Evolutionary conservation across 768 basidiomycete genomes (phyloP).

Genomic region (Xerocomellus intermedius): DNA sequence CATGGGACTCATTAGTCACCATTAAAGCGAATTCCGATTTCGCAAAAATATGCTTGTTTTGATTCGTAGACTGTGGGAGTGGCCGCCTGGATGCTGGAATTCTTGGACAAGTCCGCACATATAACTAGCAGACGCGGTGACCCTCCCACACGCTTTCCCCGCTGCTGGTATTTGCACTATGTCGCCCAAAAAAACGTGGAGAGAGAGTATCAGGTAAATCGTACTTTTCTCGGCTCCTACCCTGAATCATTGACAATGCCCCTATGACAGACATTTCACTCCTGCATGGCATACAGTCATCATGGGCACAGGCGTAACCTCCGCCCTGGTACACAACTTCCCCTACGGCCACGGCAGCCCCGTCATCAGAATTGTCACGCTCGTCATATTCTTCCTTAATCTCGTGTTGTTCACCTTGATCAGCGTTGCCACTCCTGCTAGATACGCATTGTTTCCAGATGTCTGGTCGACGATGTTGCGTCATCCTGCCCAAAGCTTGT

Average conservation of each 20-base stretch:
- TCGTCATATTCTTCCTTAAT: constrained; percentile 41
- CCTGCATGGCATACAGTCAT: constrained; percentile 48
- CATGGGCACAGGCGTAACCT: constrained; percentile 47
- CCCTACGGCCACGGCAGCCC: constrained; percentile 40
- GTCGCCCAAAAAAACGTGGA: constrained; percentile 35
- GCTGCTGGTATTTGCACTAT: not conserved
- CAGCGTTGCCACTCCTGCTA: constrained; percentile 33
- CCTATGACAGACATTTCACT: constrained; percentile 40
- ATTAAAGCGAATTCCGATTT: constrained; percentile 1
- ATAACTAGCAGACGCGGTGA: not conserved
- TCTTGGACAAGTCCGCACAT: not conserved
- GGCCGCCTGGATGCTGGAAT: not conserved
- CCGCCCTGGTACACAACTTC: constrained; percentile 41
- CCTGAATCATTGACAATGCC: not conserved
- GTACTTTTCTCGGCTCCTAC: not conserved
- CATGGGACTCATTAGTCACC: not conserved
- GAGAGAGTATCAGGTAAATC: constrained; percentile 36
- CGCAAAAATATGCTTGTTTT: not conserved
- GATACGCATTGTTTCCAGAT: constrained; percentile 42
- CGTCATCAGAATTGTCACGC: constrained; percentile 34
- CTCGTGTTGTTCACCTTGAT: constrained; percentile 39
- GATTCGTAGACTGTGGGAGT: not conserved
- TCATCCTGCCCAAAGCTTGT: constrained; percentile 46
- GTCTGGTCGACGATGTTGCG: constrained; percentile 46
- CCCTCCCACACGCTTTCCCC: not conserved